Conservation (phyloP, 2,329 filamentous ascomycete genomes). For the Sclerotiophoma versabilis region DNA sequence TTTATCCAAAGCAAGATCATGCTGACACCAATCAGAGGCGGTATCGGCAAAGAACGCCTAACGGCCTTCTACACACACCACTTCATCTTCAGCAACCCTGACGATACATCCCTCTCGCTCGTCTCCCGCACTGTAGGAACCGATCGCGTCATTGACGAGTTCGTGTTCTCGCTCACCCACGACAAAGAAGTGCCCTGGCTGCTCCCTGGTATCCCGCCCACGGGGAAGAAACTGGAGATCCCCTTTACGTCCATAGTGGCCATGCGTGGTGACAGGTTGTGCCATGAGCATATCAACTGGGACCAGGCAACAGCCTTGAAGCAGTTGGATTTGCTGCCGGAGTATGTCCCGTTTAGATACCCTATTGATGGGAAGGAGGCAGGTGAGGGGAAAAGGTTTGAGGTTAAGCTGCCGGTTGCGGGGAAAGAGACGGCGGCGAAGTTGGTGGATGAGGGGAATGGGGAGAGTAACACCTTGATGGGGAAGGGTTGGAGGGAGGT, state of each 20-base stretch:
- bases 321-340: slow-evolving; percentile 68
- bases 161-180: slow-evolving; percentile 46
- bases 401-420: slow-evolving; percentile 68
- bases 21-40: slow-evolving; percentile 56
- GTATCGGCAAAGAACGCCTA: slow-evolving; percentile 69
- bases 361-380: slow-evolving; percentile 41
- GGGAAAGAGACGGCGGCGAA: slow-evolving; percentile 63
- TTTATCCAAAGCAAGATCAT: neutral
- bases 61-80: slow-evolving; percentile 74
- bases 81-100: slow-evolving; percentile 77
- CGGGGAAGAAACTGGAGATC: slow-evolving; percentile 55
- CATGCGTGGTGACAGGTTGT: slow-evolving; percentile 71
- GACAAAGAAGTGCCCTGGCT: slow-evolving; percentile 45
- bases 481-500: slow-evolving; percentile 41
- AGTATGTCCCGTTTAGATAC: slow-evolving; percentile 68
- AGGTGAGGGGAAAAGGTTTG: slow-evolving; percentile 54
- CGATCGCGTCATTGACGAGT: slow-evolving; percentile 65
- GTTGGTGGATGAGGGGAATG: slow-evolving; percentile 57
- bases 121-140: slow-evolving; percentile 75
- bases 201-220: slow-evolving; percentile 45
- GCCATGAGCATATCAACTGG: slow-evolving; percentile 76
- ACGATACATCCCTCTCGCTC: slow-evolving; percentile 71
- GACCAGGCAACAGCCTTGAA: slow-evolving; percentile 69
- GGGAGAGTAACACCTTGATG: slow-evolving; percentile 66
- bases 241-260: slow-evolving; percentile 72